These are phyloP conservation scores for Setomelanomma holmii DNA, from an alignment of 2,329 filamentous ascomycete species.

Conservation along the genomic window DNA sequence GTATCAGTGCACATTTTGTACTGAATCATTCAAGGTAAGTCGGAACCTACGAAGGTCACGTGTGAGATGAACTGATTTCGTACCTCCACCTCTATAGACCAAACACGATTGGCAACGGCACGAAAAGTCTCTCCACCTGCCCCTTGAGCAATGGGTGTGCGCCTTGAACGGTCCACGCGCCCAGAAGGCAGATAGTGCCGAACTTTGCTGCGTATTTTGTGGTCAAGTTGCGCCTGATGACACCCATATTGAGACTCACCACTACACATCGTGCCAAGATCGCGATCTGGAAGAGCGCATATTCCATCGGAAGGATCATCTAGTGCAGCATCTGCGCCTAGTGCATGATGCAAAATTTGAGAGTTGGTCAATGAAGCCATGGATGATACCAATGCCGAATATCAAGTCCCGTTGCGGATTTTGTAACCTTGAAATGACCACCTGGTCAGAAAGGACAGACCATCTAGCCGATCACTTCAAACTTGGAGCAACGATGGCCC, in stretches of 20 bases:
- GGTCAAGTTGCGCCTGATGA: constrained; percentile 16
- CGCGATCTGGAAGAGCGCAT: constrained; percentile 31
- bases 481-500: constrained; percentile 28
- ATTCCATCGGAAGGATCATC: constrained; percentile 39
- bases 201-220: constrained; percentile 32
- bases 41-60: neutral
- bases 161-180: constrained; percentile 20
- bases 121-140: constrained; percentile 38
- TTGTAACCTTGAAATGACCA: constrained; percentile 25
- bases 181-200: constrained; percentile 14
- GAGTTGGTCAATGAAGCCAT: constrained; percentile 44
- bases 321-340: constrained; percentile 34
- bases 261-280: constrained; percentile 29
- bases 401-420: constrained; percentile 34
- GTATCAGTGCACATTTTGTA: constrained; percentile 41
- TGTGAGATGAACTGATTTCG: neutral
- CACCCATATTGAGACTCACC: constrained; percentile 26
- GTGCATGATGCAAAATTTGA: constrained; percentile 29
- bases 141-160: constrained; percentile 37
- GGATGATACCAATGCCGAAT: constrained; percentile 32
- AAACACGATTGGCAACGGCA: constrained; percentile 41
- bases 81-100: no score
- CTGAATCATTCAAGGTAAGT: constrained; percentile 37
- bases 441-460: constrained; percentile 30
- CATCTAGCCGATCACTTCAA: constrained; percentile 39